Conservation (phyloP, 176 grass and related monocot genomes). For the Saccharum spontaneum region DNA sequence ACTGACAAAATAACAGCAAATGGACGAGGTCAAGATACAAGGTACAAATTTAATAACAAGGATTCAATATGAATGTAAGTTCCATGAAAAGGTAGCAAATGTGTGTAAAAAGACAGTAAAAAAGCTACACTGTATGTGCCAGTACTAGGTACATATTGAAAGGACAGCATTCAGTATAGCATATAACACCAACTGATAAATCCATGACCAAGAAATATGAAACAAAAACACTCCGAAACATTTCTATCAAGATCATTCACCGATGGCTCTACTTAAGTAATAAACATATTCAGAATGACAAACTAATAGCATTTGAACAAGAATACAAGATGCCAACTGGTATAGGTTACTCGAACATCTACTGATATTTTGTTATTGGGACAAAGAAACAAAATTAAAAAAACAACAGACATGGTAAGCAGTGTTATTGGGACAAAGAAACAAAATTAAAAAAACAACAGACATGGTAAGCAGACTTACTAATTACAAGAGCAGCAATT, state of each 20-base stretch:
- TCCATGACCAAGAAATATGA: slow-evolving; percentile 3
- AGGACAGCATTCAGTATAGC: not conserved
- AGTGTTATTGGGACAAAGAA: slow-evolving; percentile 20
- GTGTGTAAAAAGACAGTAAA: not conserved
- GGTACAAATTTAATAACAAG: not conserved
- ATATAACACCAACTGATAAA: not conserved
- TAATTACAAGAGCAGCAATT: slow-evolving; percentile 42
- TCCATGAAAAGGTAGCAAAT: not conserved
- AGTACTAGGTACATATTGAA: not conserved
- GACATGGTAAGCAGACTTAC: slow-evolving; percentile 39
- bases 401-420: not conserved
- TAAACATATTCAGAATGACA: not conserved
- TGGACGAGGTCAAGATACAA: not conserved
- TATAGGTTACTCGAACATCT: not conserved
- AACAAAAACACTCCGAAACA: not conserved
- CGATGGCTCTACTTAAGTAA: not conserved
- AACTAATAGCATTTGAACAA: slow-evolving; percentile 14
- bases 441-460: not conserved
- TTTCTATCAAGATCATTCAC: not conserved
- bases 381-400: slow-evolving; percentile 17
- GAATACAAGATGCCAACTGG: not conserved
- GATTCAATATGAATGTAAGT: not conserved
- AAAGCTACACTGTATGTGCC: not conserved
- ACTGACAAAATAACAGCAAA: not conserved
- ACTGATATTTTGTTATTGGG: not conserved